These are phyloP conservation scores for Globisporangium parvum DNA, from an alignment of 352 stramenopile genomes.

Conservation along the genomic window DNA sequence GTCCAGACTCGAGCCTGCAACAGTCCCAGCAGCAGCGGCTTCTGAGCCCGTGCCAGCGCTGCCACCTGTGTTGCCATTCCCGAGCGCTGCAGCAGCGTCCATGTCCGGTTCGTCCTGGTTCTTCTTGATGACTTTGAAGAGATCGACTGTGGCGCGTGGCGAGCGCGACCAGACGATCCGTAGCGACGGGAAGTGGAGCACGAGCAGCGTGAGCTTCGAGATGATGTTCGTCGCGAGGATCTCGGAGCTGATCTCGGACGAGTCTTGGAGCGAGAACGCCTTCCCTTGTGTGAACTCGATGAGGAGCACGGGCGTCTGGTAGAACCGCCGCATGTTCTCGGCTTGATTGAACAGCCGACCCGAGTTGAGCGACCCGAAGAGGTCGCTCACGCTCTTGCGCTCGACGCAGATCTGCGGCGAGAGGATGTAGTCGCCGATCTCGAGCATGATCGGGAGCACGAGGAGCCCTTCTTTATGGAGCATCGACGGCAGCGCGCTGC, in stretches of 20 bases:
- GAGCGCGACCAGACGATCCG: conserved; percentile 94
- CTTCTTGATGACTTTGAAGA: conserved; percentile 80
- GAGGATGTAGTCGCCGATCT: conserved; percentile 97
- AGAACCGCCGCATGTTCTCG: conserved; percentile 77
- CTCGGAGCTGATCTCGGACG: conserved; percentile 88
- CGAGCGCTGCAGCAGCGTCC: conserved; percentile 55
- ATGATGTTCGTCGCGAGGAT: conserved; percentile 91
- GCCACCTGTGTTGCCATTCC: conserved; percentile 25
- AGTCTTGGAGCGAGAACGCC: conserved; percentile 82
- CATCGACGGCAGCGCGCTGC: conserved; percentile 93
- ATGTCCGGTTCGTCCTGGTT: conserved; percentile 85
- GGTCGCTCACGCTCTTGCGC: conserved; percentile 93
- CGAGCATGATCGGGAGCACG: conserved; percentile 93
- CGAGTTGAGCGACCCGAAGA: conserved; percentile 95
- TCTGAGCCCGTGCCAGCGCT: conserved; percentile 15
- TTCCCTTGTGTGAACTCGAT: conserved; percentile 93
- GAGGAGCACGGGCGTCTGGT: conserved; percentile 90
- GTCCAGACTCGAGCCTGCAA: not conserved
- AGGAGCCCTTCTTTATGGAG: conserved; percentile 93
- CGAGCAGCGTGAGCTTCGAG: conserved; percentile 94
- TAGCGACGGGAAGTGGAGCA: conserved; percentile 93
- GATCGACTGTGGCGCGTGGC: conserved; percentile 85
- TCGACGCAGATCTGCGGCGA: conserved; percentile 97
- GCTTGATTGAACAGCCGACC: conserved; percentile 95
- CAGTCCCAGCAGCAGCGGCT: not conserved